Base-by-base conservation (phyloP, 176 grass and related monocot species). In the Saccharum spontaneum region DNA sequence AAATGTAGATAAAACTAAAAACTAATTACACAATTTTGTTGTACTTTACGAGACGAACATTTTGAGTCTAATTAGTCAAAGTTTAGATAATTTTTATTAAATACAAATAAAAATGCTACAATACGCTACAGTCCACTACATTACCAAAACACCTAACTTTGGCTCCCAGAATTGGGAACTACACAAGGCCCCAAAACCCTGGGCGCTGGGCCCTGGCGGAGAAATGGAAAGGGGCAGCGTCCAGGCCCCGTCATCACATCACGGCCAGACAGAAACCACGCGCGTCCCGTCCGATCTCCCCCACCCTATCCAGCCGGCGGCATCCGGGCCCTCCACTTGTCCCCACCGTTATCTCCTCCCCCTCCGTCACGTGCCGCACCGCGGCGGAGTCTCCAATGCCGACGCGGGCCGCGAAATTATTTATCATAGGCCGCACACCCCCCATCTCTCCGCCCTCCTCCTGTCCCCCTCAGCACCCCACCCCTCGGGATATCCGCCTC, bases 371-470 rank as follows among this genome's bases (percentile, higher is more conserved):
- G 79, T 76, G 71, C 71, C 79, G 28, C 11, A 30, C 41, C 41
- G n/a, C 11, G 84, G 89, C 89, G 89, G 89, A 90, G 79, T 84
- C 62, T 80, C 80, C 85, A 14, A 90, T 69, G 84, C 60, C 59
- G 88, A 57, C 52, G 28, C 79, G 54, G 33, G 76, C 62, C 30
- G 68, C 65, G 16, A 69, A 87, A 84, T 60, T 74, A 73, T 73
- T 73, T 86, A 78, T 79, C 79, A 75, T 79, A 82, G 83, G 83
- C 72, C 78, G 67, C 84, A 83, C 88, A 61, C 14, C 79, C 36
- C 79, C 26, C 84, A 65, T 67, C 65, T 16, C 52, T 22, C 62
- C 23, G 23, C 69, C 50, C 20, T 57, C 75, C 33, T 40, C 75
- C 75, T 78, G 36, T 55, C 52, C 18, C 20, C 16, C 6, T 37